Evolutionary conservation across 179 eudicot genomes (phyloP).

Genomic region (Silene coronaria): DNA sequence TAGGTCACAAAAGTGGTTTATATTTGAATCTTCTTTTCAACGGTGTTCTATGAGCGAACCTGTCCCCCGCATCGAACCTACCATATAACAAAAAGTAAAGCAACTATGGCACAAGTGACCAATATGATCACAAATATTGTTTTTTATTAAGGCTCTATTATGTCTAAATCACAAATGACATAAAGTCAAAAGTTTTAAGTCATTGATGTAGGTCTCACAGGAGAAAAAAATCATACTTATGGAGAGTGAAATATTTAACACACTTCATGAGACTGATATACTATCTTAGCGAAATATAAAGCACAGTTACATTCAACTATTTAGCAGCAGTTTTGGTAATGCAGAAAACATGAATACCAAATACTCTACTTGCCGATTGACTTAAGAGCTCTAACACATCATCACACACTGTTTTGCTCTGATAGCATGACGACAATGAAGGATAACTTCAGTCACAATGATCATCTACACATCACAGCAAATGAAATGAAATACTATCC

Average conservation of each 20-base stretch:
- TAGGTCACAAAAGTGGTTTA: neutral
- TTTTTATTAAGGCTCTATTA: neutral
- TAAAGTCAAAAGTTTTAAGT: too few relatives aligned
- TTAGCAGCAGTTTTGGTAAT: neutral
- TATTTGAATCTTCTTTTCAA: too few relatives aligned
- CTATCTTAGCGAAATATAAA: too few relatives aligned
- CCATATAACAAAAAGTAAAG: neutral
- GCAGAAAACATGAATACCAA: neutral
- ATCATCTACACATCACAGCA: neutral
- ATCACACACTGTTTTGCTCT: neutral
- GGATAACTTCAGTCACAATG: neutral
- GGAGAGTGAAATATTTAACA: neutral
- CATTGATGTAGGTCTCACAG: too few relatives aligned
- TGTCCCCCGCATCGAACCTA: too few relatives aligned
- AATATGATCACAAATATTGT: neutral
- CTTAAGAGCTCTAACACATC: neutral
- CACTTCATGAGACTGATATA: neutral
- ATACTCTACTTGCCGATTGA: neutral
- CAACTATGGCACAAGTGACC: conserved; percentile 1
- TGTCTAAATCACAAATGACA: too few relatives aligned
- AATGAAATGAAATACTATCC: neutral
- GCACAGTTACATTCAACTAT: neutral
- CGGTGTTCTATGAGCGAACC: too few relatives aligned
- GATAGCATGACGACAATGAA: neutral
- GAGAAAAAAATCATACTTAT: too few relatives aligned